Conservation (phyloP, 352 stramenopile genomes). For the Pythium insidiosum region DNA sequence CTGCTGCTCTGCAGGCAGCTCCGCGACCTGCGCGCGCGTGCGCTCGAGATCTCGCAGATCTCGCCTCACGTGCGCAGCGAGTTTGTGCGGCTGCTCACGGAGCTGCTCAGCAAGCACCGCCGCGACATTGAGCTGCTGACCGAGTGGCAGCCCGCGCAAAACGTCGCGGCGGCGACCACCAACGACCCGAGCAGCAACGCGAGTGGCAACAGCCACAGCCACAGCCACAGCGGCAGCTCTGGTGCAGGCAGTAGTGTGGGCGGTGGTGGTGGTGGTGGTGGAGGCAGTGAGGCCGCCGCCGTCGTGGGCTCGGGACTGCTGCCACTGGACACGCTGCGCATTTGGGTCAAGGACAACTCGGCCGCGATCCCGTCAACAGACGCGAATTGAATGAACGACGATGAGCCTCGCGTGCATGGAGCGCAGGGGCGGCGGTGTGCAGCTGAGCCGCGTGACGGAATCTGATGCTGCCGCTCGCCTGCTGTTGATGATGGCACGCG, state of each 20-base stretch:
- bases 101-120: constrained; percentile 43
- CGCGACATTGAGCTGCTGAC: constrained; percentile 65
- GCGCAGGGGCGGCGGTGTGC: too few relatives aligned
- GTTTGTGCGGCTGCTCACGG: constrained; percentile 52
- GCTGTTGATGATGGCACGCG: too few relatives aligned
- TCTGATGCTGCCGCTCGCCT: too few relatives aligned
- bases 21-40: constrained; percentile 51
- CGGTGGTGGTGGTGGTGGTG: too few relatives aligned
- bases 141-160: constrained; percentile 51
- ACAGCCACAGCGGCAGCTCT: too few relatives aligned
- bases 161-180: constrained; percentile 4
- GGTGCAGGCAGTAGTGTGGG: too few relatives aligned
- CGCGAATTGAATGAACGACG: too few relatives aligned
- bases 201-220: too few relatives aligned
- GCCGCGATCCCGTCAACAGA: too few relatives aligned
- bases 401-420: too few relatives aligned
- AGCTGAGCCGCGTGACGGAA: too few relatives aligned
- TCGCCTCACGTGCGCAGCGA: constrained; percentile 52
- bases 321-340: constrained; percentile 56
- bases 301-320: constrained; percentile 1
- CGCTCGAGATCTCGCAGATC: constrained; percentile 69
- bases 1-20: constrained; percentile 53
- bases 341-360: constrained; percentile 75
- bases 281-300: constrained; percentile 5
- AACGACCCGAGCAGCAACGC: too few relatives aligned